Evolutionary conservation across 1,284 basidiomycete genomes (phyloP), one percentile per base, ranked within the genome.

Genomic region (Apiotrichum gamsii): DNA sequence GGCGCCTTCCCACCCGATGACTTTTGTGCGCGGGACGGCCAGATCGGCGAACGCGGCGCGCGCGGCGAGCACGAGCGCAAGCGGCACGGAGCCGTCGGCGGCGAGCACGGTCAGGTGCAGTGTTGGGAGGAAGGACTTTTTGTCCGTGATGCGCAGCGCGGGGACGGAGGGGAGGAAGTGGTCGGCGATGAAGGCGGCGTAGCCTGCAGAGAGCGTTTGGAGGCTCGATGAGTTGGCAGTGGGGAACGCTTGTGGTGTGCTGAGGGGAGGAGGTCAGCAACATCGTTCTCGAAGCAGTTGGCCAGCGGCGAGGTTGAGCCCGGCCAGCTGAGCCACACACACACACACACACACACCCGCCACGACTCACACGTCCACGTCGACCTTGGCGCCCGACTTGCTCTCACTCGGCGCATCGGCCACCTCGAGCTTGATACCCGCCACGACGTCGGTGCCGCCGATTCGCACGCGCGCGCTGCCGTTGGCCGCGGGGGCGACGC

Each of bases 181-280:
- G 25, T 70, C 65, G 18, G 55, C 39, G 14, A 73, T 18, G 4
- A 70, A 44, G 21, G 63, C 57, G 9, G 64, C 52, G 40, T 63
- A 62, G 23, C 61, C 54, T 2, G 64, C 58, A 5, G 70, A 67
- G 5, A 69, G 49, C 0, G 57, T 44, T 3, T 51, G 51, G 13
- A 70, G 47, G 1, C 53, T 47, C 20, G 49, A 49, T 3, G 58
- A 39, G 16, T 49, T 45, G 13, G 64, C 44, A 6, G 49, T 38
- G 3, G 70, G 70, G 42, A 61, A 68, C 1, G 71, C 65, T 53
- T 72, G 71, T 3, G 70, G 71, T 33, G 69, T 69, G 10, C 69
- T 70, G 43, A 8, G 2, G 14, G 44, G 18, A 8, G 32, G 4
- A 14, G 24, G 34, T 55, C 32, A 43, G 49, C 16, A 16, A 18